Conservation (phyloP, 1,284 basidiomycete species). For the Leucoagaricus sp. region DNA sequence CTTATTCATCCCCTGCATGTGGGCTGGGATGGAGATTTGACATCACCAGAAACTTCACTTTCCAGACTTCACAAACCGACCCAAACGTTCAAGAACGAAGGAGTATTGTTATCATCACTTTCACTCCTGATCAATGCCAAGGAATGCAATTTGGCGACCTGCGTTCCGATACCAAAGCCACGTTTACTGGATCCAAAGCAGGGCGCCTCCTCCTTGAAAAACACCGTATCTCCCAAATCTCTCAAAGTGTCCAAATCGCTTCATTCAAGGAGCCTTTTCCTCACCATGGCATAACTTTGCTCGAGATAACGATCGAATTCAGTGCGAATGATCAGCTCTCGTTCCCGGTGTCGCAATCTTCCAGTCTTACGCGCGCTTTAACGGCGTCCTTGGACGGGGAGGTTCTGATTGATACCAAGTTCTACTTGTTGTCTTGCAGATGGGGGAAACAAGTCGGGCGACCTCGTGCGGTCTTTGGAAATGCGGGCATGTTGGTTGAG, state of each 20-base stretch:
- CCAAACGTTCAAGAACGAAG: conserved; percentile 5
- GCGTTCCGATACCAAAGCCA: neutral
- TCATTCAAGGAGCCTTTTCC: conserved; percentile 1
- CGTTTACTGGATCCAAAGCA: neutral
- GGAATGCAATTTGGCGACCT: neutral
- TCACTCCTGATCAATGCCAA: neutral
- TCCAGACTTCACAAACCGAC: neutral
- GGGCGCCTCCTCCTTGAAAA: neutral
- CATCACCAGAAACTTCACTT: neutral
- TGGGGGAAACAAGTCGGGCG: neutral
- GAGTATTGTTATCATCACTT: neutral
- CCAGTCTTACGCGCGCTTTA: neutral
- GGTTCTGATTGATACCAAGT: conserved; percentile 11
- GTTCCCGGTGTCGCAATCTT: neutral
- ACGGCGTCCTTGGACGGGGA: neutral
- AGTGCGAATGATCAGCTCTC: neutral
- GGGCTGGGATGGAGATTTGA: conserved; percentile 7
- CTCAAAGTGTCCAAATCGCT: neutral
- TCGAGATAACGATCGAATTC: conserved; percentile 8
- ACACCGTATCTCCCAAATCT: neutral
- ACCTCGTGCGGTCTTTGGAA: conserved; percentile 3
- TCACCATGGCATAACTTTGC: neutral
- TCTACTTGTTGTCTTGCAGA: conserved; percentile 12
- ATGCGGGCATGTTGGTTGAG: neutral
- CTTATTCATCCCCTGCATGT: conserved; percentile 4